These are phyloP conservation scores for Colletotrichum sp. DNA, from an alignment of 2,329 filamentous ascomycete genomes.

Conservation along the genomic window DNA sequence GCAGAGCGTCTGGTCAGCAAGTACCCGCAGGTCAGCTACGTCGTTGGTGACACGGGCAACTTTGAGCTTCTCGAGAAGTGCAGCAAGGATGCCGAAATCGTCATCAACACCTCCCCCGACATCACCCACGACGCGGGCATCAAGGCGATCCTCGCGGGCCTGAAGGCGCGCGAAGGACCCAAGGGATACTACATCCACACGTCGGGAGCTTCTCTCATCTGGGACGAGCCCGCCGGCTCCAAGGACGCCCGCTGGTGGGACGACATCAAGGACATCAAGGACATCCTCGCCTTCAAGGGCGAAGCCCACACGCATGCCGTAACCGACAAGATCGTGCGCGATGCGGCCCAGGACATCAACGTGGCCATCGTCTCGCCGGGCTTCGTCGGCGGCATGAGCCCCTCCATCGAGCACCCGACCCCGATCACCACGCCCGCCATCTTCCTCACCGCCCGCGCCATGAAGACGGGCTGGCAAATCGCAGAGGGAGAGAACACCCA, in stretches of 20 bases:
- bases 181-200: constrained; percentile 3
- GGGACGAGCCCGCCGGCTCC: constrained; percentile 9
- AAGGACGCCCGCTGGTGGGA: constrained; percentile 9
- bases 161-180: neutral
- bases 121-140: neutral
- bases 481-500: constrained; percentile 4
- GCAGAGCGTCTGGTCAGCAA: neutral
- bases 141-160: neutral
- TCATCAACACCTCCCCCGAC: neutral
- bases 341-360: neutral
- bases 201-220: neutral
- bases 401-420: constrained; percentile 20
- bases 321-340: constrained; percentile 1
- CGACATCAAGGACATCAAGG: neutral
- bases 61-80: neutral
- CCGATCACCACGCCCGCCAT: constrained; percentile 21
- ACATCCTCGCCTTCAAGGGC: constrained; percentile 3
- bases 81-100: neutral
- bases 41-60: neutral
- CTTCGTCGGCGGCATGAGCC: constrained; percentile 23
- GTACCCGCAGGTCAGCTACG: neutral
- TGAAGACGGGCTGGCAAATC: constrained; percentile 11
- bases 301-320: constrained; percentile 6
- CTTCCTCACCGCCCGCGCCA: constrained; percentile 2
- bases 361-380: constrained; percentile 17